Evolutionary conservation across 2,329 filamentous ascomycete species (phyloP).

Genomic region (Fusarium hainanense): DNA sequence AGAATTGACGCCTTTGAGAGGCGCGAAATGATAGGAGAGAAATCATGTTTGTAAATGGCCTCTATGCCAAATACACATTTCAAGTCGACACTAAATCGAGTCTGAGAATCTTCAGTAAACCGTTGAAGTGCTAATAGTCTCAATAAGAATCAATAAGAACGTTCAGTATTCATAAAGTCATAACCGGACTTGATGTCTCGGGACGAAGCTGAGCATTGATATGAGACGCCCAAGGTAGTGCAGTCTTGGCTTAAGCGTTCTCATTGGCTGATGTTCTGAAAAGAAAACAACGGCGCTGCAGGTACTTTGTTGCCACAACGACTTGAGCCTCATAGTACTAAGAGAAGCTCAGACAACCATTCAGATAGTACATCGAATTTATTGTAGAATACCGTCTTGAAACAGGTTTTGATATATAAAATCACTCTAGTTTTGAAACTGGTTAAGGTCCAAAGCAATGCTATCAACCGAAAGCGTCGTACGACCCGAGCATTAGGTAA

Average conservation of each 20-base stretch:
- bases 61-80: constrained; percentile 17
- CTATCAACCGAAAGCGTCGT: background rate
- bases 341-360: background rate
- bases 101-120: background rate
- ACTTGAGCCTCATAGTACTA: constrained; percentile 2
- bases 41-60: constrained; percentile 42
- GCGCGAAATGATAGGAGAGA: constrained; percentile 40
- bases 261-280: constrained; percentile 11
- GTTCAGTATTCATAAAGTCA: background rate
- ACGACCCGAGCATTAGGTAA: background rate
- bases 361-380: background rate
- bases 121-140: background rate
- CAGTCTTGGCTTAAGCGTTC: background rate
- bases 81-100: background rate
- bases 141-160: background rate
- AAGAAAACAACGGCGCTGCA: constrained; percentile 29
- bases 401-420: background rate
- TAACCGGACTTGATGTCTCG: background rate
- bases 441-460: background rate
- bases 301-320: constrained; percentile 34
- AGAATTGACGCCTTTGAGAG: constrained; percentile 53
- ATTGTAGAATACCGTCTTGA: background rate
- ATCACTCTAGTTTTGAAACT: background rate
- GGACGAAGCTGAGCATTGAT: constrained; percentile 5
- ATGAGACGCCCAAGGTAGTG: constrained; percentile 3